Conservation (phyloP, 176 grass and related monocot genomes). For the Oryza coarctata region DNA sequence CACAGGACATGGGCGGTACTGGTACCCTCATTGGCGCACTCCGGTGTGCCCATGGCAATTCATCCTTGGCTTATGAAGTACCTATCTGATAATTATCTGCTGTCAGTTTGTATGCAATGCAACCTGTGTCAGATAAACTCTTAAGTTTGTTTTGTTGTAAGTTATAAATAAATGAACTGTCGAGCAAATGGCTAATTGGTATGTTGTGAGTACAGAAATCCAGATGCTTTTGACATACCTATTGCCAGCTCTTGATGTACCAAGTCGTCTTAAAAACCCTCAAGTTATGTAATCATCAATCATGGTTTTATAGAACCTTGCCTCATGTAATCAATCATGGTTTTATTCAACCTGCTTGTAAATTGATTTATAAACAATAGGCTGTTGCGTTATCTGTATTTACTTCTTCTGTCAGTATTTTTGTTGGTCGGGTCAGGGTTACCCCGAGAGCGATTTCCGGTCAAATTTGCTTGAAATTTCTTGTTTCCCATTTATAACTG, state of each 20-base stretch:
- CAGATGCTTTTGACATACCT: neutral
- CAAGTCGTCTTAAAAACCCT: neutral
- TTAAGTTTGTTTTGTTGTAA: neutral
- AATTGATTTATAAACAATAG: neutral
- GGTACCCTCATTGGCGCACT: neutral
- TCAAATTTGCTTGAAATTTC: neutral
- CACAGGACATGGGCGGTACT: neutral
- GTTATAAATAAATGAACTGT: neutral
- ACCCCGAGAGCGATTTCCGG: neutral
- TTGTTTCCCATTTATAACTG: too few species aligned
- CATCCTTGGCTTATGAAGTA: constrained; percentile 86
- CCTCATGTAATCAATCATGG: neutral
- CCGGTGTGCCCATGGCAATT: constrained; percentile 61
- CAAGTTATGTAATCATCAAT: neutral
- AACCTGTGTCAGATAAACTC: neutral
- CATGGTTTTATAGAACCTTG: neutral
- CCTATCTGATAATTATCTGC: constrained; percentile 3
- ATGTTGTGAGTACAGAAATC: neutral
- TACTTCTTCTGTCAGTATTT: neutral
- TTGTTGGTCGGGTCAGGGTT: neutral
- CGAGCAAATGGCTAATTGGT: neutral
- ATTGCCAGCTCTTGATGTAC: neutral
- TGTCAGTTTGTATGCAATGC: neutral
- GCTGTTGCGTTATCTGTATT: neutral
- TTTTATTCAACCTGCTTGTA: neutral